Base-by-base conservation (phyloP, 2,329 filamentous ascomycete species). In the Fusarium annulatum region DNA sequence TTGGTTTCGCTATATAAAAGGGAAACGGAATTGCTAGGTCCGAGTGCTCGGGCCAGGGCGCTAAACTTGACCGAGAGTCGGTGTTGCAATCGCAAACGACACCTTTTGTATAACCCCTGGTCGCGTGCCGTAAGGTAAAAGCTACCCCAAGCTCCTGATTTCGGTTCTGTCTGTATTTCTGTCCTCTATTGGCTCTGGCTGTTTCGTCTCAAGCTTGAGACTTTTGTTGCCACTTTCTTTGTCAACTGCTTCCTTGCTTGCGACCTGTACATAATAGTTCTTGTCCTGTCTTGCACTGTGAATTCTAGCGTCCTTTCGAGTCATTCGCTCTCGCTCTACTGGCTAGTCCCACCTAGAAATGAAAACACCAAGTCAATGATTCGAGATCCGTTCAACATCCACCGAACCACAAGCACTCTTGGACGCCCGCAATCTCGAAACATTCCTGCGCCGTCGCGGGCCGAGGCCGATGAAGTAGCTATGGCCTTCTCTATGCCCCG, bases 401-500 rank as follows among this genome's bases (percentile, higher is more conserved):
- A 83, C 73, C 79, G 78, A 68, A 76, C 45, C 67, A 82, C 79
- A 71, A 85, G 84, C 76, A 84, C 87, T 74, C 84, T 90, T 71
- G 85, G 84, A 80, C 81, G 82, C 33, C 85, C 86, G 58, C 85
- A 86, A 64, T 83, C 84, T 55, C 84, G 83, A 69, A 83, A 84
- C 72, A 84, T 82, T 64, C 80, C 81, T 61, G 83, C 84, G 76
- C 86, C 87, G 71, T 83, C 85, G 72, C 86, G 87, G 81, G 86
- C 83, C 71, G 83, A 85, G 76, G 80, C 84, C 60, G 82, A 86
- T 80, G 86, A 85, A 58, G 81, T 86, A 75, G 85, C 87, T 69
- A 92, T 92, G 90, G 84, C 89, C 56, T 94, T 94, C 83, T 85
- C 88, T 55, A 84, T 93, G 42, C 92, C 92, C 21, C 89, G 88